Evolutionary conservation across 116 monocot genomes (phyloP).

Genomic region (Zostera marina): DNA sequence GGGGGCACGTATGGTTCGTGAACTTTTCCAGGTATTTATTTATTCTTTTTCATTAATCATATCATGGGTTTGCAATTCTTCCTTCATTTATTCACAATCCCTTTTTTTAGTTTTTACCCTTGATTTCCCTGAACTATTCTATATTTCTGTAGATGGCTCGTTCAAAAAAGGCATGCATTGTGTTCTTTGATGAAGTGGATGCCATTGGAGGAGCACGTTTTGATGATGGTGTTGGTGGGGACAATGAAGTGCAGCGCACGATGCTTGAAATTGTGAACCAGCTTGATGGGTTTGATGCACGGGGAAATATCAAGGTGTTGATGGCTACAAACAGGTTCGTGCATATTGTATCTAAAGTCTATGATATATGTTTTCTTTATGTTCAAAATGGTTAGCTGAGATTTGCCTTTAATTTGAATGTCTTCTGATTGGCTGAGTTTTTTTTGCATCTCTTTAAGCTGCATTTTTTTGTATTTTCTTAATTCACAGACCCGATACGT

Average conservation of each 20-base stretch:
- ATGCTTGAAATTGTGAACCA: slow-evolving; percentile 97
- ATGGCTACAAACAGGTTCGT: slow-evolving; percentile 78
- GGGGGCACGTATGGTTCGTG: slow-evolving; percentile 95
- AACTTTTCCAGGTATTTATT: slow-evolving; percentile 61
- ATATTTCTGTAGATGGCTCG: slow-evolving; percentile 65
- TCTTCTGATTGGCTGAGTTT: too few relatives aligned
- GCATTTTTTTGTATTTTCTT: background rate
- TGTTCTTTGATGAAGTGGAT: slow-evolving; percentile 77
- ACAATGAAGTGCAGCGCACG: slow-evolving; percentile 86
- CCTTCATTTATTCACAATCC: background rate
- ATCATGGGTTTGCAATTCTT: background rate
- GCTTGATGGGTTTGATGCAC: slow-evolving; percentile 90
- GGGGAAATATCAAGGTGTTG: slow-evolving; percentile 76
- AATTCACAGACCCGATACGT: slow-evolving; percentile 49
- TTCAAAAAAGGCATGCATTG: slow-evolving; percentile 43
- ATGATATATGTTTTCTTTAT: background rate
- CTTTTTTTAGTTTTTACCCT: background rate
- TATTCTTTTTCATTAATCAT: background rate
- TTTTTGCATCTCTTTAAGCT: too few relatives aligned
- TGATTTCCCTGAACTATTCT: background rate
- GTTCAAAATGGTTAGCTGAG: background rate
- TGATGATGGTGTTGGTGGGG: slow-evolving; percentile 89
- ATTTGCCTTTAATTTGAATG: background rate
- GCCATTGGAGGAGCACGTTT: slow-evolving; percentile 92
- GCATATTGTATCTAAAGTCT: background rate